Evolutionary conservation across 2,329 filamentous ascomycete genomes (phyloP), one percentile per base, ranked within the genome.

Genomic region (Neofusicoccum ribis): DNA sequence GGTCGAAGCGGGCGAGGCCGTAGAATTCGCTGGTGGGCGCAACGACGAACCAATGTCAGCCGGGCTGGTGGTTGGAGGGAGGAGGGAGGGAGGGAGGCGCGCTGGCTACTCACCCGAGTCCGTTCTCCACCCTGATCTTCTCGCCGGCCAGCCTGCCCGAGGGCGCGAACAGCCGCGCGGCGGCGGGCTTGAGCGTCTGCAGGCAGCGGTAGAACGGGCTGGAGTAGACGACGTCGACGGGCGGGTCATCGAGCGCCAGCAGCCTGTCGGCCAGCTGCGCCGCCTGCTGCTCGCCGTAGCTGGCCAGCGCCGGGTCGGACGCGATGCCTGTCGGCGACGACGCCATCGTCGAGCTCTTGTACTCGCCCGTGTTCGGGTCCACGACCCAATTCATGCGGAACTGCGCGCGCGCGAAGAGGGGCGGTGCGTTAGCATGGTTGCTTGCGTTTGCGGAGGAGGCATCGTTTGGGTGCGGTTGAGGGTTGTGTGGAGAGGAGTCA

Each of bases 351-450:
- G 67, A 87, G 27, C 90, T 83, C 63, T 85, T 86, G 81, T 98
- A 98, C 70, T 84, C 84, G 62, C 95, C 94, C 43, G 91, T 94
- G 67, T 84, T 81, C 51, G 88, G 87, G 78, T 98, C 89, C 67
- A 98, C 91, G 49, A 87, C 87, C 92, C 93, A 98, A 76, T 91
- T 93, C 69, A 91, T 89, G 68, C 95, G 92, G 79, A 96, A 97
- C 93, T 96, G 77, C 17, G 54, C 39, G 39, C 23, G 15, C 12
- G 15, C 11, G 23, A 58, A 9, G 59, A 23, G 15, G 34, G 6
- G 51, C 31, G 7, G n/a, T n/a, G 15, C 14, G 50, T 64, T 75
- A 70, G 64, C 67, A 62, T 47, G 54, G 67, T 59, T 59, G 60
- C 34, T 66, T 68, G 51, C 12, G 61, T 41, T 59, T 41, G 37